phyloP scores from a whole-genome alignment of 75 land plant genomes.

The Isoetes taiwanensis region DNA sequence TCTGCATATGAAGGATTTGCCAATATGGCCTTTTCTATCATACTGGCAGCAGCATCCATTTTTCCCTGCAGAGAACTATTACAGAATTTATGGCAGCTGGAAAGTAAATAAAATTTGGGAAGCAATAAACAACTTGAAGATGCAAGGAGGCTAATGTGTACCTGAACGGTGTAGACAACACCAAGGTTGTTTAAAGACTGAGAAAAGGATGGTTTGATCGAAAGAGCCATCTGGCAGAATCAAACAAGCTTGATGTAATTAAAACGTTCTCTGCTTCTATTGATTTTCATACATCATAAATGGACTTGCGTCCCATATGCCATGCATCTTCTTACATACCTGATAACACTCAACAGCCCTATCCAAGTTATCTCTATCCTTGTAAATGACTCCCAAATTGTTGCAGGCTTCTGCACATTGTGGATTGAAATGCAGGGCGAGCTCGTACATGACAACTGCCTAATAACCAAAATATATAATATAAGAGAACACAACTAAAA shows the following conservation, averaged over 20 bases:
- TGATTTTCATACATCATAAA: not conserved
- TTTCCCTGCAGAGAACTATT: conserved; percentile 56
- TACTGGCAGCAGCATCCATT: conserved; percentile 94
- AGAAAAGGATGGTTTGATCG: conserved; percentile 86
- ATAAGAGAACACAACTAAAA: not conserved
- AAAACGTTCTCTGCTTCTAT: not conserved
- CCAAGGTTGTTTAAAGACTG: conserved; percentile 97
- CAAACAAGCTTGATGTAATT: not conserved
- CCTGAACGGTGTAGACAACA: conserved; percentile 98
- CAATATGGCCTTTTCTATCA: conserved; percentile 96
- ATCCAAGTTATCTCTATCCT: conserved; percentile 93
- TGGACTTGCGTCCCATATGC: too few species aligned
- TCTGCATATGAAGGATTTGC: conserved; percentile 98
- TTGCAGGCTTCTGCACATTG: conserved; percentile 99
- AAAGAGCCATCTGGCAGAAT: conserved; percentile 60
- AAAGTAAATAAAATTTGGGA: not conserved
- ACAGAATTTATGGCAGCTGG: not conserved
- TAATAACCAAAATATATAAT: conserved; percentile 14
- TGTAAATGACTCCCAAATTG: conserved; percentile 93
- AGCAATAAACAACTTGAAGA: not conserved
- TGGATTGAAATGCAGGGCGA: conserved; percentile 93
- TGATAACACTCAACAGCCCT: conserved; percentile 98
- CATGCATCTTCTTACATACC: conserved; percentile 36
- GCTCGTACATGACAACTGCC: conserved; percentile 98
- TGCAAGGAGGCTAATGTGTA: conserved; percentile 8